phyloP scores from a whole-genome alignment of 768 basidiomycete genomes.

The Boletus sp. region DNA sequence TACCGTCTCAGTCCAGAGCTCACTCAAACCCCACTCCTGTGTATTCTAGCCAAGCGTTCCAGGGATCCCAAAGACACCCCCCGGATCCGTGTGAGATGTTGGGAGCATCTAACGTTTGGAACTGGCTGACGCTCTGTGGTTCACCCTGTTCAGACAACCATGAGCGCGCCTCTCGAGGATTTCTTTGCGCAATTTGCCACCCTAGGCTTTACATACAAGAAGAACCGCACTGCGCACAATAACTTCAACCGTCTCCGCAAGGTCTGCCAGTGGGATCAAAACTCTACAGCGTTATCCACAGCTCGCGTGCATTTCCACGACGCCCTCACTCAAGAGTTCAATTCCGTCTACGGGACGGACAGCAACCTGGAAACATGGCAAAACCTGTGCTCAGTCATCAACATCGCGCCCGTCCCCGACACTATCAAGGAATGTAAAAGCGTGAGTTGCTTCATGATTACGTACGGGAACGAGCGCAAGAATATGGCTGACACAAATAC shows the following conservation, averaged over 20 bases:
- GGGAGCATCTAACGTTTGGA: too few species aligned
- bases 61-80: not conserved
- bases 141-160: not conserved
- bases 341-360: conserved; percentile 19
- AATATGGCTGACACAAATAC: not conserved
- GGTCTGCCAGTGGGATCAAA: not conserved
- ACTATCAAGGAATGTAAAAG: conserved; percentile 12
- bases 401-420: conserved; percentile 20
- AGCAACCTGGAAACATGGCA: conserved; percentile 23
- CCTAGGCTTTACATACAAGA: conserved; percentile 15
- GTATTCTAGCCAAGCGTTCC: not conserved
- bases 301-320: conserved; percentile 10
- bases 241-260: conserved; percentile 21
- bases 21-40: not conserved
- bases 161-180: conserved; percentile 18
- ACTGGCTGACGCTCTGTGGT: not conserved
- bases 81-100: not conserved
- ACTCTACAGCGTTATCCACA: not conserved
- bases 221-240: conserved; percentile 9
- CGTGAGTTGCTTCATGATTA: conserved; percentile 6
- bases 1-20: not conserved
- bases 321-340: conserved; percentile 26
- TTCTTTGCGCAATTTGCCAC: conserved; percentile 24
- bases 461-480: not conserved
- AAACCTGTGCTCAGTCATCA: conserved; percentile 21